phyloP scores from a whole-genome alignment of 1,284 basidiomycete genomes.

The Nidula niveotomentosa region DNA sequence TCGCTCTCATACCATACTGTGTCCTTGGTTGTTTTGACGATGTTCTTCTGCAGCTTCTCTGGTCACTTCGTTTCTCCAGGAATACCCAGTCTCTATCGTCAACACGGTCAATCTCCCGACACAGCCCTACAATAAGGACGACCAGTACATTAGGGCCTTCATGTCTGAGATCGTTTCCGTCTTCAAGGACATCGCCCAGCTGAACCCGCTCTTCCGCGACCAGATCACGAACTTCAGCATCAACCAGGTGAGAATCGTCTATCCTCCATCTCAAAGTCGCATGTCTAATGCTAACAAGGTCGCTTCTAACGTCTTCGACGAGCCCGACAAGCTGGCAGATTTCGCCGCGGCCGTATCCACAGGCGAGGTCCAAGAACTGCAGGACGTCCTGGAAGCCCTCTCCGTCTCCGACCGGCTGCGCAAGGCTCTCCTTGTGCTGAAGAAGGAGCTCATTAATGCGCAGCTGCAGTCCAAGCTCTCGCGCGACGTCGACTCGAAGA shows the following conservation, averaged over 20 bases:
- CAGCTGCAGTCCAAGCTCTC: slow-evolving; percentile 95
- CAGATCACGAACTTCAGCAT: slow-evolving; percentile 98
- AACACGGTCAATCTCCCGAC: slow-evolving; percentile 81
- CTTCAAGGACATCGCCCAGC: slow-evolving; percentile 98
- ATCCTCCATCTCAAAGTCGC: not conserved
- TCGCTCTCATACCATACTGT: too few relatives aligned
- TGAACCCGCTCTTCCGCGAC: slow-evolving; percentile 97
- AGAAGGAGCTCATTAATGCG: slow-evolving; percentile 98
- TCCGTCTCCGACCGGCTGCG: slow-evolving; percentile 89
- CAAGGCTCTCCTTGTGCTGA: slow-evolving; percentile 90
- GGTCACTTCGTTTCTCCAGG: slow-evolving; percentile 66
- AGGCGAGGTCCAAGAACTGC: slow-evolving; percentile 89
- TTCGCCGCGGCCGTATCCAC: slow-evolving; percentile 97
- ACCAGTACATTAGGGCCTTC: slow-evolving; percentile 93
- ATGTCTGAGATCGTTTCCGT: slow-evolving; percentile 97
- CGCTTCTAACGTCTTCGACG: slow-evolving; percentile 97
- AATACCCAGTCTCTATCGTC: slow-evolving; percentile 85
- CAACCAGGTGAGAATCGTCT: slow-evolving; percentile 52
- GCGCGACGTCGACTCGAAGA: slow-evolving; percentile 94
- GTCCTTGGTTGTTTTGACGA: too few relatives aligned
- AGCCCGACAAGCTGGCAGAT: slow-evolving; percentile 97
- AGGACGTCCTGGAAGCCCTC: slow-evolving; percentile 90
- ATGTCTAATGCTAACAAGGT: slow-evolving; percentile 30
- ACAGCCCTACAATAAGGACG: slow-evolving; percentile 76
- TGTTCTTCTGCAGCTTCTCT: too few relatives aligned